Base-by-base conservation (phyloP, 345 rosid genomes). In the Trapa incisa region DNA sequence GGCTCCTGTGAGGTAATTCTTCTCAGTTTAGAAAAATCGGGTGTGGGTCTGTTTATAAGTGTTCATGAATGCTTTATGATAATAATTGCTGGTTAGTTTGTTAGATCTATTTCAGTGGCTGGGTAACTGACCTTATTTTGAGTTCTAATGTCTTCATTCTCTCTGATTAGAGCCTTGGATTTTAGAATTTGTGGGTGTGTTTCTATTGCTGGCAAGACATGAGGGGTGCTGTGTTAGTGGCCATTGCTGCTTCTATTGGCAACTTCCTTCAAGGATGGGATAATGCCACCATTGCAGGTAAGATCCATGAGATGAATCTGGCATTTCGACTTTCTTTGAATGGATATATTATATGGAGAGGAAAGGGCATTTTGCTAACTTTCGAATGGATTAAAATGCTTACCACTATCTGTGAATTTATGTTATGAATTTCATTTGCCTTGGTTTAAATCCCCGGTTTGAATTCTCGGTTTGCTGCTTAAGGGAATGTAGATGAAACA, bases 201-300 rank as follows among this genome's bases (percentile, higher is more conserved):
- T 32, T 58, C 63, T 35, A 15, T 33, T 58, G 38, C 38, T 45
- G 38, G 14, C 8, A 61, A 70, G 78, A 74, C 79, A 88, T 90
- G 97, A 86, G 68, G 65, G 95, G 91, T 74, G 92, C 97, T 69
- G 88, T 85, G 33, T 67, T 84, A 62, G 99, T 94, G 65, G 99
- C 99, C 76, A 82, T 94, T 78, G 89, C 86, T 45, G 97, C 99
- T 62, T 74, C 96, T 15, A 71, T 94, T 66, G 99, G 99, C 64
- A 94, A 87, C 84, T 91, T 94, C 80, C 85, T 94, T 72, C 99
- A 91, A 79, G 99, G 99, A 81, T 94, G 99, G 99, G 99, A 94
- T 83, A 94, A 91, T 80, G 99, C 99, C 70, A 90, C 97, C 36
- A 94, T 94, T 84, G 97, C 99, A 65, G 97, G 99, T 94, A 48